Evolutionary conservation across 1,284 basidiomycete species (phyloP).

Genomic region (Ganoderma sinense): DNA sequence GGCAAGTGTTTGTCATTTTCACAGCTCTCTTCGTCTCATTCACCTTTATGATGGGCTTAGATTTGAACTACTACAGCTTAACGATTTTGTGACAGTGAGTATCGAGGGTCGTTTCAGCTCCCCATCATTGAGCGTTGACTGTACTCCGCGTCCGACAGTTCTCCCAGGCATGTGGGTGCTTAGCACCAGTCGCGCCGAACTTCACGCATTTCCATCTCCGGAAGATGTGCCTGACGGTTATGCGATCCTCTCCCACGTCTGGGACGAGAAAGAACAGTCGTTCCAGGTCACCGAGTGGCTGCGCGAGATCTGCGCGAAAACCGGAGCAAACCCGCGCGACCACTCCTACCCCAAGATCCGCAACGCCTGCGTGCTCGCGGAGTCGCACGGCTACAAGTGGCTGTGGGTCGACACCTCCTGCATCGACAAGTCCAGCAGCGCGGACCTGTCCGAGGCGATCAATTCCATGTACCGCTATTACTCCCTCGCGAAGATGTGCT

Average conservation of each 20-base stretch:
- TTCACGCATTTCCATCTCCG: background rate
- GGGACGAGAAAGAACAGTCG: conserved; percentile 3
- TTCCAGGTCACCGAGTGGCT: conserved; percentile 2
- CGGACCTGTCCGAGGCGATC: conserved; percentile 13
- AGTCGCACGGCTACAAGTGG: background rate
- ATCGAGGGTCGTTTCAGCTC: too few relatives aligned
- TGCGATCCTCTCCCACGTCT: conserved; percentile 11
- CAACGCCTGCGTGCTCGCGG: background rate
- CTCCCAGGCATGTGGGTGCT: conserved; percentile 11
- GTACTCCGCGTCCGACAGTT: too few relatives aligned
- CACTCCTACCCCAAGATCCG: conserved; percentile 1
- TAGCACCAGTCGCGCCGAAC: conserved; percentile 1
- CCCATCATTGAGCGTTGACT: too few relatives aligned
- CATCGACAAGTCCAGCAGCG: conserved; percentile 11
- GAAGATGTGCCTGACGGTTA: conserved; percentile 3
- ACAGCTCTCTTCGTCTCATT: too few relatives aligned
- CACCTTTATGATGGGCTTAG: too few relatives aligned
- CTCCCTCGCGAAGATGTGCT: conserved; percentile 8
- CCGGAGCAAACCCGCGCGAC: background rate
- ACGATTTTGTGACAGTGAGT: too few relatives aligned
- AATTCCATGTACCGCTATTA: conserved; percentile 14
- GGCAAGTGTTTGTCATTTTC: too few relatives aligned
- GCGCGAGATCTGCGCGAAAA: background rate
- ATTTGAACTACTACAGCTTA: too few relatives aligned
- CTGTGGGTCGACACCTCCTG: conserved; percentile 10